phyloP scores from a whole-genome alignment of 1,284 basidiomycete genomes.

The Irpex lacteus region DNA sequence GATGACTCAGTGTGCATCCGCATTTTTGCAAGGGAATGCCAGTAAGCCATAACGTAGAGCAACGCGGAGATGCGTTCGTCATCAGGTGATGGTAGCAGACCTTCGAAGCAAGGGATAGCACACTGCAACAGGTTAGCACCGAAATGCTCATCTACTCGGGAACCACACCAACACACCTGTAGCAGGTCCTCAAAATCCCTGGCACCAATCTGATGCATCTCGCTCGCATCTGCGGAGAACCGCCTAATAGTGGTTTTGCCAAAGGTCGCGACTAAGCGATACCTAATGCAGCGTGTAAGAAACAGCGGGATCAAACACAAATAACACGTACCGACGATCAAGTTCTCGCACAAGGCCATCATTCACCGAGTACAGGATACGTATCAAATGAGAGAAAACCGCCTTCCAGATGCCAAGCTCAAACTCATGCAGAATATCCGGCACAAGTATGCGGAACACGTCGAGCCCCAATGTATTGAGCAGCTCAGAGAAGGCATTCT shows the following conservation, averaged over 20 bases:
- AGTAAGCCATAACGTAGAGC: slow-evolving; percentile 21
- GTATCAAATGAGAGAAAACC: slow-evolving; percentile 24
- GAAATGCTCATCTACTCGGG: slow-evolving; percentile 7
- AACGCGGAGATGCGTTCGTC: slow-evolving; percentile 20
- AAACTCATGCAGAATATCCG: slow-evolving; percentile 28
- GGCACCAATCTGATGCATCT: slow-evolving; percentile 26
- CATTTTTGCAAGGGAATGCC: slow-evolving; percentile 34
- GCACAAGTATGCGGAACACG: slow-evolving; percentile 19
- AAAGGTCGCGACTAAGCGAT: slow-evolving; percentile 18
- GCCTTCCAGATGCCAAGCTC: slow-evolving; percentile 29
- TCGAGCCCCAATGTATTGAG: slow-evolving; percentile 9
- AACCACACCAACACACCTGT: slow-evolving; percentile 16
- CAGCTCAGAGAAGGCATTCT: neutral
- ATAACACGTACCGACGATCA: slow-evolving; percentile 17
- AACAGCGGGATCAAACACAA: neutral
- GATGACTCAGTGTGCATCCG: slow-evolving; percentile 28
- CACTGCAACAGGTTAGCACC: slow-evolving; percentile 23
- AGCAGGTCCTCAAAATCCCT: slow-evolving; percentile 28
- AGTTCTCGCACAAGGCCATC: slow-evolving; percentile 11
- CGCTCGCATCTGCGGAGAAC: slow-evolving; percentile 23
- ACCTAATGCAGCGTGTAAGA: slow-evolving; percentile 15
- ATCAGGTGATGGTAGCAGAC: slow-evolving; percentile 25
- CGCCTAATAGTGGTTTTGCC: slow-evolving; percentile 23
- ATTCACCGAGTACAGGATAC: slow-evolving; percentile 18
- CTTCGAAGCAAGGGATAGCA: slow-evolving; percentile 29